Base-by-base conservation (phyloP, 176 grass and related monocot species). In the Typha latifolia region DNA sequence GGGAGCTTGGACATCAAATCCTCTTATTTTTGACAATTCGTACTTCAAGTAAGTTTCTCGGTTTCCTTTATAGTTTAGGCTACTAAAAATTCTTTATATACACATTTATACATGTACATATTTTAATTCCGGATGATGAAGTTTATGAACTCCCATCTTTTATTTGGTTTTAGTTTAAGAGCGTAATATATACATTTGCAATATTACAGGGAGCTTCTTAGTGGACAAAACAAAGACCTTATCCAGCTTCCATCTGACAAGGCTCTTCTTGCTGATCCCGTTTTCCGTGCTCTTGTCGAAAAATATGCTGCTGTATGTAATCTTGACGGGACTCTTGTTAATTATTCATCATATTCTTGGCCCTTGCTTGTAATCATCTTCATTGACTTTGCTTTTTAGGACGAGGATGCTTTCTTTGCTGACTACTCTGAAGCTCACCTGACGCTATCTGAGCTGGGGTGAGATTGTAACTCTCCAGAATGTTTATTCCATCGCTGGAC, bases 401-500 rank as follows among this genome's bases (percentile, higher is more conserved):
- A 95, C 23, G 90, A 95, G 82, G 90, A 95, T 48, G 85, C 82
- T 24, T 89, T 95, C 74, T 95, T 95, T 68, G 82, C 74, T 48
- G 90, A 95, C 64, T 95, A 95, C 4, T 74, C 85, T 1, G 90
- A 95, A 81, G 85, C 90, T 49, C 90, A 95, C 70, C 49, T 84
- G 34, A 95, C 89, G 74, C 90, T 95, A 48, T 95, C 90, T 11
- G 90, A 95, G 74, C 56, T 95, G 52, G 90, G 90, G 90, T 89
- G 77, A 75, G 80, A 22, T 2, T 19, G 18, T 59, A 21, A 9
- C 16, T 11, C 16, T 57, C n/a, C 15, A 57, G 2, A 57, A 57
- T 57, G 19, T 20, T 8, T 18, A 18, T 57, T 57, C 15, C 4
- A 20, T 57, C 8, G 16, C 52, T 57, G 19, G 14, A 20, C 13